Base-by-base conservation (phyloP, 345 rosid species). In the Melastoma malabathricum region DNA sequence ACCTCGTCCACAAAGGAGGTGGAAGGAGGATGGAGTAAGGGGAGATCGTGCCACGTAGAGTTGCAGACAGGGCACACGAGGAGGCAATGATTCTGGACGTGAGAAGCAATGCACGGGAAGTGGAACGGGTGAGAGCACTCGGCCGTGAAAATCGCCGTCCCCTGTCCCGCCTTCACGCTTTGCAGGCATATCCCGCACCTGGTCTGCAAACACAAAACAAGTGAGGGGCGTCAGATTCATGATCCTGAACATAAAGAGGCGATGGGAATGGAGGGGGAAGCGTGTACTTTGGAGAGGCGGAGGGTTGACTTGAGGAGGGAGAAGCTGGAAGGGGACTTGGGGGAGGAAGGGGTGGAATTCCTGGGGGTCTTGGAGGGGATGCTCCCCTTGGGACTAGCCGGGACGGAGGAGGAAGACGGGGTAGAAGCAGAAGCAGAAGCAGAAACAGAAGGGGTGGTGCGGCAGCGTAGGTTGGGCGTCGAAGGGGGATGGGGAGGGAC, bases 91-190 rank as follows among this genome's bases (percentile, higher is more conserved):
- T 65, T 73, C 48, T 66, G 66, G 39, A 71, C 52, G 55, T 67
- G 80, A 31, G 81, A 47, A 25, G 86, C 66, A 14, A 86, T 51
- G 58, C 96, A 90, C 1, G 84, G 84, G 60, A 86, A 83, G 59
- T 90, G 96, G 49, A 90, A 90, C 16, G 66, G 58, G 59, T 90
- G 96, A 0, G 79, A 72, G 55, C 98, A 90, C 59, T 86, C 96
- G 14, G 96, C 94, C 17, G 92, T 90, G 73, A 80, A 80, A 48
- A 86, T 79, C 17, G 90, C 92, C 8, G 86, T 83, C 15, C 94
- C 96, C 57, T 77, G 78, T 4, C 89, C 92, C 15, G 75, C 65
- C 70, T 72, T 81, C 55, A 79, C 79, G 44, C 76, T 73, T 55
- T 78, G 84, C 43, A 63, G 56, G 54, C 98, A 90, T 58, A 90